Evolutionary conservation across 2,329 filamentous ascomycete species (phyloP).

Genomic region (Stemphylium lycopersici): DNA sequence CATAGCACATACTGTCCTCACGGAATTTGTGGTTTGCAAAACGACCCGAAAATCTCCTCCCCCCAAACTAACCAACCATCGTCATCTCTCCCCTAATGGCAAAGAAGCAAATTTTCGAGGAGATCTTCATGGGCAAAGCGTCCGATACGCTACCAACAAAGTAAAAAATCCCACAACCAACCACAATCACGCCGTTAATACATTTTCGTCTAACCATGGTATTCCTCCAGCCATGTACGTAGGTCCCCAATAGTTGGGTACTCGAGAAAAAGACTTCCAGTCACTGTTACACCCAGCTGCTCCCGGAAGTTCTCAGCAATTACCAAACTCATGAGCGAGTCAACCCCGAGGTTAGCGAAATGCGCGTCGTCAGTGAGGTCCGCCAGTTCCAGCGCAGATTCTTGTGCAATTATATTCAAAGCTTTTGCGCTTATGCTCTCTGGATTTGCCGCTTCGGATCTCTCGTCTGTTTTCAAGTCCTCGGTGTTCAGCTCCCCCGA

Average conservation of each 20-base stretch:
- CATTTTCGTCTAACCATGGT: not conserved
- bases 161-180: too few relatives aligned
- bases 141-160: too few relatives aligned
- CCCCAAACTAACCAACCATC: too few relatives aligned
- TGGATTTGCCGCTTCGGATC: not conserved
- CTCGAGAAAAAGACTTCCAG: not conserved
- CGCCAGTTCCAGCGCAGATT: conserved; percentile 18
- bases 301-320: not conserved
- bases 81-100: too few relatives aligned
- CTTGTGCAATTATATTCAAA: conserved; percentile 21
- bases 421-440: conserved; percentile 2
- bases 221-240: not conserved
- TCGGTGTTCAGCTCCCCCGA: too few relatives aligned
- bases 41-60: too few relatives aligned
- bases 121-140: too few relatives aligned
- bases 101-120: too few relatives aligned
- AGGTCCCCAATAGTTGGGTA: not conserved
- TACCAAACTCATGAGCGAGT: not conserved
- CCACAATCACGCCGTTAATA: too few relatives aligned
- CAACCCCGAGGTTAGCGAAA: not conserved
- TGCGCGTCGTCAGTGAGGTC: not conserved
- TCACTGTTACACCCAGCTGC: not conserved
- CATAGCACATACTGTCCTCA: too few relatives aligned
- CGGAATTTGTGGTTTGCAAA: too few relatives aligned
- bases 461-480: not conserved